phyloP scores from a whole-genome alignment of 176 grass and related monocot species.

The Carex myosuroides region DNA sequence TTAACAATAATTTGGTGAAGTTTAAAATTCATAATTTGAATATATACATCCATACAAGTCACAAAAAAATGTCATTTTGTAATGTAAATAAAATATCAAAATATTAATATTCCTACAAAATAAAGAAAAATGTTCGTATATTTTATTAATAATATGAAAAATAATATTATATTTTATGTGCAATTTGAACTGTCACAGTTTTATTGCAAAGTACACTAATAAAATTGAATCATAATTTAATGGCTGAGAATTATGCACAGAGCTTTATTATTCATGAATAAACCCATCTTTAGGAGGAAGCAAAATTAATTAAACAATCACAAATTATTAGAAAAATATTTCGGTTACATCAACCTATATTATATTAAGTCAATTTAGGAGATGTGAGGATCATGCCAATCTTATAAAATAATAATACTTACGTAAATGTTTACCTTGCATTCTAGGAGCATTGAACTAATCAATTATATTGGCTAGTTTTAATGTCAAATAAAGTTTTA shows the following conservation, averaged over 20 bases:
- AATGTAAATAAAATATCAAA: neutral
- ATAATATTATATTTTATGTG: neutral
- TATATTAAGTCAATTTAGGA: neutral
- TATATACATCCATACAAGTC: no score
- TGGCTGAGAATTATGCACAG: neutral
- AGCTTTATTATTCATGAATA: neutral
- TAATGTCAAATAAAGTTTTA: neutral
- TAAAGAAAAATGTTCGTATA: no score
- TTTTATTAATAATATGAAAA: neutral
- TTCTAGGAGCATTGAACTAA: neutral
- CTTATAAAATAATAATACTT: neutral
- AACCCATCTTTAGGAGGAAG: no score
- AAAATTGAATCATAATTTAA: neutral
- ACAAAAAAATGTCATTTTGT: neutral
- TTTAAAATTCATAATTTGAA: no score
- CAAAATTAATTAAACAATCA: neutral
- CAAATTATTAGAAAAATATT: neutral
- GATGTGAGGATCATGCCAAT: neutral
- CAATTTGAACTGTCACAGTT: neutral
- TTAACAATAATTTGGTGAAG: no score
- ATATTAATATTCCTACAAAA: neutral
- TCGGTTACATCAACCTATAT: neutral
- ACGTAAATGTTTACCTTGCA: neutral
- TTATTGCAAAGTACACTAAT: neutral
- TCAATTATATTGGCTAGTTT: neutral